These are phyloP conservation scores for Colletotrichum gloeosporioides DNA, from an alignment of 2,329 filamentous ascomycete species.

Conservation along the genomic window DNA sequence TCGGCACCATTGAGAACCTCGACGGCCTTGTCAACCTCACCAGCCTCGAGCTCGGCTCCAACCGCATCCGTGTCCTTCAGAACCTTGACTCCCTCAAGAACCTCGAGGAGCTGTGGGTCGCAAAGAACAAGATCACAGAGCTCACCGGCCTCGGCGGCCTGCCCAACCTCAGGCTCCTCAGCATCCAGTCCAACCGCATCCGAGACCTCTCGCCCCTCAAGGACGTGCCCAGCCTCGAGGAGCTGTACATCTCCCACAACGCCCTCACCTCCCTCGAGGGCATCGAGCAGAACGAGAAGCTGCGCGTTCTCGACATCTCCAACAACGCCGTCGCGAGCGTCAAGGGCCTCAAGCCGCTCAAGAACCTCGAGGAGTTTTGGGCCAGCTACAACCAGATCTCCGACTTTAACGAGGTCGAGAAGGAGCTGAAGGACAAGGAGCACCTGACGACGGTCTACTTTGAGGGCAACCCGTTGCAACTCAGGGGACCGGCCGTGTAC, in stretches of 20 bases:
- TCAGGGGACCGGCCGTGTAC: slow-evolving; percentile 80
- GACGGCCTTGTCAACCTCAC: slow-evolving; percentile 76
- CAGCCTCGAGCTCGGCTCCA: slow-evolving; percentile 90
- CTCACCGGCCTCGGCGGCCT: slow-evolving; percentile 79
- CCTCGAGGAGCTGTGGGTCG: slow-evolving; percentile 91
- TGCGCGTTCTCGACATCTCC: slow-evolving; percentile 86
- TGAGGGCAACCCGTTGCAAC: slow-evolving; percentile 91
- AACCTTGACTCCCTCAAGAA: slow-evolving; percentile 79
- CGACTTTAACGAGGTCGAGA: slow-evolving; percentile 84
- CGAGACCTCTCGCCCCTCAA: slow-evolving; percentile 77
- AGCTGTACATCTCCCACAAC: slow-evolving; percentile 96
- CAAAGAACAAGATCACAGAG: slow-evolving; percentile 94
- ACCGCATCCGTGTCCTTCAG: slow-evolving; percentile 87
- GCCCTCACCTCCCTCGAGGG: slow-evolving; percentile 79
- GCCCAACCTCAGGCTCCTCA: slow-evolving; percentile 82
- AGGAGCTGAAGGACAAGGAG: slow-evolving; percentile 78
- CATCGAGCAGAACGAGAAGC: slow-evolving; percentile 67
- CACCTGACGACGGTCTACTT: slow-evolving; percentile 91
- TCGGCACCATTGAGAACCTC: slow-evolving; percentile 84
- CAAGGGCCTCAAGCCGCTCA: slow-evolving; percentile 71
- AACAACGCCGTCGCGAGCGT: slow-evolving; percentile 84
- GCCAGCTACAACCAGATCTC: slow-evolving; percentile 85
- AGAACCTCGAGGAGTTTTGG: slow-evolving; percentile 88
- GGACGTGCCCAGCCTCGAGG: slow-evolving; percentile 79
- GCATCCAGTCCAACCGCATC: slow-evolving; percentile 94